Evolutionary conservation across 768 basidiomycete species (phyloP).

Genomic region (Scleroderma citrinum): DNA sequence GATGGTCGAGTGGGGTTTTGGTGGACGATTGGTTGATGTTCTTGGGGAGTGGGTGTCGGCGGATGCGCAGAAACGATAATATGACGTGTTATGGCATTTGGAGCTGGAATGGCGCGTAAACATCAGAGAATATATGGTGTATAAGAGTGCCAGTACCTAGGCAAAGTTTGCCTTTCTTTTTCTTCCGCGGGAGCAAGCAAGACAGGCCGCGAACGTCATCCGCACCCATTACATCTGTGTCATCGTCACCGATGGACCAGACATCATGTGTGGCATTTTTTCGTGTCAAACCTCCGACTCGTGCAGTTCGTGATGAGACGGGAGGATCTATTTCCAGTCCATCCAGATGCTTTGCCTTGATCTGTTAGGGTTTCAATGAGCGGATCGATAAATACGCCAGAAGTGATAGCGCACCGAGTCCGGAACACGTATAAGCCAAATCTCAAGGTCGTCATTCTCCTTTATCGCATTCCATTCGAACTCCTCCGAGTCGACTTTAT

Average conservation of each 20-base stretch:
- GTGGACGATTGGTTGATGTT: conserved; percentile 17
- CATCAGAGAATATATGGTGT: conserved; percentile 7
- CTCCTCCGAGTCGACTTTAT: conserved; percentile 36
- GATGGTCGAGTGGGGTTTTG: conserved; percentile 51
- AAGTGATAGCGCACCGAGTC: conserved; percentile 46
- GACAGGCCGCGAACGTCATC: conserved; percentile 60
- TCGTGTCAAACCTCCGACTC: conserved; percentile 44
- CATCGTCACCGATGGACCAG: conserved; percentile 51
- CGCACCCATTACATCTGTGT: conserved; percentile 36
- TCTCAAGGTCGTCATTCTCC: conserved; percentile 50
- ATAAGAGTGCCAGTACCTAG: conserved; percentile 45
- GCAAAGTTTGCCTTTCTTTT: conserved; percentile 54
- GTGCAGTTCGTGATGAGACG: conserved; percentile 32
- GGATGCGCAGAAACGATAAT: conserved; percentile 53
- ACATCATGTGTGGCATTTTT: conserved; percentile 58
- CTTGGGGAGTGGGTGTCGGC: conserved; percentile 18
- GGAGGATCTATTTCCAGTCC: conserved; percentile 43
- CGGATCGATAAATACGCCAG: not conserved
- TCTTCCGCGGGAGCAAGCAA: conserved; percentile 60
- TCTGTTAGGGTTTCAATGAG: conserved; percentile 34
- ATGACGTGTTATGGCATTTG: conserved; percentile 52
- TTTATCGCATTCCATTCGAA: conserved; percentile 69
- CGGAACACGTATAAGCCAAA: conserved; percentile 69
- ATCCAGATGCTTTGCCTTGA: conserved; percentile 62
- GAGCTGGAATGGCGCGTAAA: conserved; percentile 34